Percentiles rank a stretch among this genome's conserved stretches.
These are phyloP conservation scores for Tetrahymena elliotti DNA, from an alignment of 73 alveolate genomes.

Conservation along the genomic window DNA sequence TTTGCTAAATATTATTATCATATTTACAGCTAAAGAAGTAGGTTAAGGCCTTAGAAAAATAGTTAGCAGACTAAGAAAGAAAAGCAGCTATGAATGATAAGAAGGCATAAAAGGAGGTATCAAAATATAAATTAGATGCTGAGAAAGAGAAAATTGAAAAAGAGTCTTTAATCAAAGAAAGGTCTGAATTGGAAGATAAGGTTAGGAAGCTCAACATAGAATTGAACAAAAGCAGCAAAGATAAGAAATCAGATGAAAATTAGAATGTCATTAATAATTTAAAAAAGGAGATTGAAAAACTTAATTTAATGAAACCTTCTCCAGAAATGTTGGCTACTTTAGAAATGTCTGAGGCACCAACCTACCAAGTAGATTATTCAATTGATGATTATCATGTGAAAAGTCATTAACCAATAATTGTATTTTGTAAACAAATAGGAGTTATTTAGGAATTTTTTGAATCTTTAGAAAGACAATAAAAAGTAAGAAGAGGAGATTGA, in stretches of 20 bases:
- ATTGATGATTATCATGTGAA: background rate
- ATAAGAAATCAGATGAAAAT: background rate
- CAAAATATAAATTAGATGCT: background rate
- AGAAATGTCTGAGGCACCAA: background rate
- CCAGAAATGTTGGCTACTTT: background rate
- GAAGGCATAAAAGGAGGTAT: background rate
- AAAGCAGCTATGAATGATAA: background rate
- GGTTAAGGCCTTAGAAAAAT: background rate
- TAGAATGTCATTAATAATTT: background rate
- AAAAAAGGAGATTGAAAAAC: background rate
- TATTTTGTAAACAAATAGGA: background rate
- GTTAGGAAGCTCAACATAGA: background rate
- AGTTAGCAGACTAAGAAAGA: background rate
- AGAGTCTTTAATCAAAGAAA: background rate
- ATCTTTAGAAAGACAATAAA: background rate
- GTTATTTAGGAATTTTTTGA: background rate
- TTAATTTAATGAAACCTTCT: background rate
- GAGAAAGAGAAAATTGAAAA: background rate
- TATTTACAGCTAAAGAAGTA: background rate
- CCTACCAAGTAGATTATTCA: background rate
- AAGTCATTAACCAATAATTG: background rate
- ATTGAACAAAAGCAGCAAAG: background rate
- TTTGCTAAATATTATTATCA: background rate
- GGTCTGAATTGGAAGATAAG: background rate
- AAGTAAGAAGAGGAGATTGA: background rate